Evolutionary conservation across 2,329 filamentous ascomycete genomes (phyloP), one percentile per base, ranked within the genome.

Genomic region (Aspergillus intermedius): DNA sequence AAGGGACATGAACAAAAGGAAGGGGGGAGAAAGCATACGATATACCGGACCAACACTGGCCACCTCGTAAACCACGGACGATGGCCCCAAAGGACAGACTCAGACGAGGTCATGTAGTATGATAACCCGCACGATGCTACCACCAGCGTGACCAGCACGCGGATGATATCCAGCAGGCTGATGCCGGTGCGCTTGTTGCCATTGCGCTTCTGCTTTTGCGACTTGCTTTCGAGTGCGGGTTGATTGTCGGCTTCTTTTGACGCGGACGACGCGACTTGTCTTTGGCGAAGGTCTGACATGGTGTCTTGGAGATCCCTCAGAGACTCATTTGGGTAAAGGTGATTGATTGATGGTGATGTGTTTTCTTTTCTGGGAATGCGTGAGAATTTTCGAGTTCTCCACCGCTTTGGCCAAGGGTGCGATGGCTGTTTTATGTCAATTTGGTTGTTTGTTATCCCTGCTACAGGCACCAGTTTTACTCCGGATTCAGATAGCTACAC

Each of bases 91-190:
- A 82, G 77, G 54, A 84, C 75, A 50, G 80, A 84, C 63, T 88
- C 80, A 52, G 85, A 85, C 53, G 78, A 76, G 41, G 86, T 89
- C 57, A 87, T 76, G 54, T 91, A 80, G 69, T 91, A 91, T 70
- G 86, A 90, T 47, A 91, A 74, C 15, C 79, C 83, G 60, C 77
- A 81, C 21, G 82, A 87, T 42, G 84, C 79, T 40, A 88, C 57
- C 30, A 85, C 56, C 12, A 91, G 67, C 47, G 87, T 87, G 28
- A 77, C 77, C 42, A 90, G 60, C 25, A 91, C 77, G 28, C 87
- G 84, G 50, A 89, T 68, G 46, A 87, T 67, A 65, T 91, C 88
- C 30, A 89, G 59, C 37, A 74, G 41, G 47, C 69, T 70, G 59
- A 75, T 71, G n/a, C 64, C 61, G 30, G 42, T 51, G 34, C 44